Conservation (phyloP, 306 rosid genomes). For the Gynostemma pentaphyllum region DNA sequence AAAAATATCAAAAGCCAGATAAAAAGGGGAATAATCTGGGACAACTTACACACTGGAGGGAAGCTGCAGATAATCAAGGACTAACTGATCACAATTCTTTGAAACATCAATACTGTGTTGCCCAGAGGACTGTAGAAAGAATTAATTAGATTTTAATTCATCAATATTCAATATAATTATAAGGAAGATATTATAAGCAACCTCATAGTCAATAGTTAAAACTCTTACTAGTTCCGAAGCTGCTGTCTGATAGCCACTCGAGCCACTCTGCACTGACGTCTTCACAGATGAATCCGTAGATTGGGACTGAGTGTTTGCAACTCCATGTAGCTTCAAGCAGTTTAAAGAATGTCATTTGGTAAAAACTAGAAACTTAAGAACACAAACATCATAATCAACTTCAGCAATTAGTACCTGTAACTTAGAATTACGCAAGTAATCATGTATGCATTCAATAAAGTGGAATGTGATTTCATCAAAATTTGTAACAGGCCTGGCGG, state of each 20-base stretch:
- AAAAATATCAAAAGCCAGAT: neutral
- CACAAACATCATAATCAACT: neutral
- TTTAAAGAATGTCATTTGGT: neutral
- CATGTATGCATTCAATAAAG: constrained; percentile 85
- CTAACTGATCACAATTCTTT: constrained; percentile 54
- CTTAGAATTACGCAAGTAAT: constrained; percentile 44
- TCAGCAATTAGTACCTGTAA: constrained; percentile 29
- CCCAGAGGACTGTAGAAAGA: constrained; percentile 37
- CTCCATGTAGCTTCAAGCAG: constrained; percentile 38
- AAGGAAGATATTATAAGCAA: neutral
- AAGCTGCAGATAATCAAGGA: constrained; percentile 63
- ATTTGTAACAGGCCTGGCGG: constrained; percentile 64
- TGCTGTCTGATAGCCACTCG: constrained; percentile 36
- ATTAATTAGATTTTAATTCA: constrained; percentile 13
- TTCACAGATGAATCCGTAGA: constrained; percentile 28
- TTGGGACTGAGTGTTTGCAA: constrained; percentile 21
- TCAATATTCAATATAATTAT: neutral
- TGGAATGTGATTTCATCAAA: constrained; percentile 80
- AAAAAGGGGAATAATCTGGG: neutral
- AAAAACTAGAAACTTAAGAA: neutral
- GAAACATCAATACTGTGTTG: constrained; percentile 47
- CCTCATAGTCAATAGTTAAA: neutral
- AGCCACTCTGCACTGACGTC: constrained; percentile 32
- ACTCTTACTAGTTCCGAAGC: constrained; percentile 42
- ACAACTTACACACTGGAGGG: constrained; percentile 66